Evolutionary conservation across 2,329 filamentous ascomycete species (phyloP), one percentile per base, ranked within the genome.

Genomic region (Scedosporium aurantiacum): DNA sequence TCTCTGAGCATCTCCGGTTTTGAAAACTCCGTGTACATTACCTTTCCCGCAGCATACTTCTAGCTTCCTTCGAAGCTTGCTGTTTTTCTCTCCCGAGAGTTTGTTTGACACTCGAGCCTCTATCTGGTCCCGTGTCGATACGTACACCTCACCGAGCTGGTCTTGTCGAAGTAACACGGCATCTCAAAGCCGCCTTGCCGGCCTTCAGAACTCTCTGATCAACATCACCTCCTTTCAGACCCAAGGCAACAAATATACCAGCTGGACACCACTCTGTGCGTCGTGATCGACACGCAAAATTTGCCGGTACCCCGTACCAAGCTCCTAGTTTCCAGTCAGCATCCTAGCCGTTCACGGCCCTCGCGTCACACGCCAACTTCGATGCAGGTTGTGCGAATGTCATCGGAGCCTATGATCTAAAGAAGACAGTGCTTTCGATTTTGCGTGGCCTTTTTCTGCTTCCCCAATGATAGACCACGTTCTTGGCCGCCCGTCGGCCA

Each of bases 401-500:
- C 18, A 2, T 1, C 18, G 14, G 43, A 12, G 16, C 43, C 18
- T 21, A 21, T 21, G 43, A 54, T 54, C 50, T 54, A 25, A 23
- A 14, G 2, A 21, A 5, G 10, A 47, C 21, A 12, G n/a, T 7
- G 2, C 52, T 14, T 56, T 28, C 23, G 8, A 32, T 21, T 1
- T 37, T 21, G 57, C 12, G 16, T 16, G 32, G 25, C 47, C 27
- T 58, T 32, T 6, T 16, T 23, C 45, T n/a, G 12, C n/a, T 12
- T 50, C 32, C 63, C 67, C 60, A 63, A 85, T 85, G 82, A 75
- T 85, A 85, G 93, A 97, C 75, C 93, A 97, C 79, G 88, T 97
- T 62, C 80, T 97, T 57, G 93, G 93, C 65, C 86, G 91, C 65
- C 93, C 93, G 40, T 97, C 92, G 63, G 86, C 89, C 70, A 90